A percentile compares a stretch with the other conserved stretches of the same genome.
Conservation (phyloP, 305 asterid genomes). For the Fraxinus baroniana region DNA sequence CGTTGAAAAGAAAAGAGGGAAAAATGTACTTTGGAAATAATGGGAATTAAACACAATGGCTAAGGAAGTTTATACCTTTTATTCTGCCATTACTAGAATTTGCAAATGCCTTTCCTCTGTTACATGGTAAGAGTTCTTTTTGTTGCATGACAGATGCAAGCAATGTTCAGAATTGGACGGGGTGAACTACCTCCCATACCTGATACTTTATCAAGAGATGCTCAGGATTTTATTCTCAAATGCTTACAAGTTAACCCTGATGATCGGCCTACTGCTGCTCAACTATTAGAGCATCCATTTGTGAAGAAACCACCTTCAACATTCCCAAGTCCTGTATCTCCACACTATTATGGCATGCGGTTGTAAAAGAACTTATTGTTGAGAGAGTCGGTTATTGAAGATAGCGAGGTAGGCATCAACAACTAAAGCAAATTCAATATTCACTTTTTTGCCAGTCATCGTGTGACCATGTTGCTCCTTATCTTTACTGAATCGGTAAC, state of each 20-base stretch:
- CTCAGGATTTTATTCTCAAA: slow-evolving; percentile 48
- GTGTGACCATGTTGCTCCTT: background rate
- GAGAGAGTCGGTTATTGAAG: slow-evolving; percentile 21
- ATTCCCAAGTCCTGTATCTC: slow-evolving; percentile 41
- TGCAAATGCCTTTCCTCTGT: background rate
- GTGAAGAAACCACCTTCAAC: slow-evolving; percentile 44
- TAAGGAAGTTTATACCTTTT: background rate
- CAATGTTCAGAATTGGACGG: slow-evolving; percentile 57
- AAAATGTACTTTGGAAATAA: too few relatives aligned
- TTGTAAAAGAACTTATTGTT: slow-evolving; percentile 17
- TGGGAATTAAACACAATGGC: too few relatives aligned
- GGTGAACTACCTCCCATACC: slow-evolving; percentile 65
- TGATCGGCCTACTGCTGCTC: slow-evolving; percentile 56
- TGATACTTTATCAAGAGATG: slow-evolving; percentile 51
- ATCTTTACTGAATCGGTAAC: too few relatives aligned
- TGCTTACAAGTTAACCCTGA: slow-evolving; percentile 66
- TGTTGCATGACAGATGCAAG: slow-evolving; percentile 51
- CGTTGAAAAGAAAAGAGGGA: too few relatives aligned
- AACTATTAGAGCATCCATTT: slow-evolving; percentile 58
- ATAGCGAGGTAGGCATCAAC: slow-evolving; percentile 29
- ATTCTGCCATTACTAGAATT: background rate
- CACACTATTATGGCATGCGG: slow-evolving; percentile 30
- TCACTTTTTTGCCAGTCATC: background rate
- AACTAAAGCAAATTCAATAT: background rate
- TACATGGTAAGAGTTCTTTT: background rate